phyloP scores from a whole-genome alignment of 83 land plant species.

The Isoetes engelmannii region DNA sequence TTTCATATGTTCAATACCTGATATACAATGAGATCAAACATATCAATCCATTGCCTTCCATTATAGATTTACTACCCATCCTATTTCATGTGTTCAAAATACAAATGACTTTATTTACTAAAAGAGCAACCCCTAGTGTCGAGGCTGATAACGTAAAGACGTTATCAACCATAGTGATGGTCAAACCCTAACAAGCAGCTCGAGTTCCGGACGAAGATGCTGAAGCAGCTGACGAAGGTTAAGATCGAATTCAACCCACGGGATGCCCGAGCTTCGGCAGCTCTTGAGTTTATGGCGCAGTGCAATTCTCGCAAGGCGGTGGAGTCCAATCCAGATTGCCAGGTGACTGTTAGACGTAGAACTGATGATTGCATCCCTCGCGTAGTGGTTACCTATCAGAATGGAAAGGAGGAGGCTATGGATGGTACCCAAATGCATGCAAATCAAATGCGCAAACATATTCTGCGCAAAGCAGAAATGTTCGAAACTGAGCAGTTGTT shows the following conservation, averaged over 20 bases:
- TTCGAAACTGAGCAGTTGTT: conserved; percentile 95
- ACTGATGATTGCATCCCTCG: conserved; percentile 70
- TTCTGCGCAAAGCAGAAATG: conserved; percentile 58
- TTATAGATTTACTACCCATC: no score
- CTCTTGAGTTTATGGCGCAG: conserved; percentile 86
- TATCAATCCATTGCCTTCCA: no score
- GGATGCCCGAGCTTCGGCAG: conserved; percentile 61
- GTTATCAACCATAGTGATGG: no score
- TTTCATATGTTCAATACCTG: no score
- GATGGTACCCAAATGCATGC: conserved; percentile 63
- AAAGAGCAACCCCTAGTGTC: no score
- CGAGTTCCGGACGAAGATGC: conserved; percentile 28
- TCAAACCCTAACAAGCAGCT: no score
- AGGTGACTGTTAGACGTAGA: conserved; percentile 60
- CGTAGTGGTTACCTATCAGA: conserved; percentile 65
- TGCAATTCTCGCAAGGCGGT: conserved; percentile 71
- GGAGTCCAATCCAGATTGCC: conserved; percentile 75
- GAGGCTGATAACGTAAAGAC: no score
- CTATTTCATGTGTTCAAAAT: no score
- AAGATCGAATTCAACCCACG: conserved; percentile 77
- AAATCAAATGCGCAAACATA: conserved; percentile 50
- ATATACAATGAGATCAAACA: no score
- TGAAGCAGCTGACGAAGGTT: conserved; percentile 83
- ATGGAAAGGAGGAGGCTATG: conserved; percentile 68
- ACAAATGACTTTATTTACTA: no score